Percentiles rank a stretch among this genome's conserved stretches.
Evolutionary conservation across 106 monocot genomes (phyloP).

Genomic region (Posidonia australis): DNA sequence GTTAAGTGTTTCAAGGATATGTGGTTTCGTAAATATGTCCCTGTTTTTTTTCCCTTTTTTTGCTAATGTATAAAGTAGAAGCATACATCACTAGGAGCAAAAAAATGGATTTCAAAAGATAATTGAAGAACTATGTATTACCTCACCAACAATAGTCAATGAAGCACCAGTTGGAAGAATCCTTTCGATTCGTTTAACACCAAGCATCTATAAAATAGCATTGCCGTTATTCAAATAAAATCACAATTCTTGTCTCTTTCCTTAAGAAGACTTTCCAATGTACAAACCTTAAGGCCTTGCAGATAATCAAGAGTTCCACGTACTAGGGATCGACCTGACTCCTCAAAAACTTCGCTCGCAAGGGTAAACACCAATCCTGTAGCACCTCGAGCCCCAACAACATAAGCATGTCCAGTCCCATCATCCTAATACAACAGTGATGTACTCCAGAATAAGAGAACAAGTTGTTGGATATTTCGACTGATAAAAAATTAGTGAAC

Average conservation of each 20-base stretch:
- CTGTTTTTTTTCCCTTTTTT: too few relatives aligned
- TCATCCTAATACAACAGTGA: too few relatives aligned
- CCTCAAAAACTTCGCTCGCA: constrained; percentile 96
- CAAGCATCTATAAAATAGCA: constrained; percentile 68
- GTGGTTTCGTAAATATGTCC: too few relatives aligned
- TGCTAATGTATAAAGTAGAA: background rate
- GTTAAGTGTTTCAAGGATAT: background rate
- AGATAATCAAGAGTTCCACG: constrained; percentile 93
- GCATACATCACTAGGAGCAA: background rate
- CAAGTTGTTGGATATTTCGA: too few relatives aligned
- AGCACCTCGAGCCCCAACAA: constrained; percentile 75
- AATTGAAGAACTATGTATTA: constrained; percentile 23
- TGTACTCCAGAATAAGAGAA: too few relatives aligned
- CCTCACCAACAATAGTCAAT: constrained; percentile 97
- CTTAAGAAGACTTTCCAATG: background rate
- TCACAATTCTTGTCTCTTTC: background rate
- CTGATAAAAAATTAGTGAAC: too few relatives aligned
- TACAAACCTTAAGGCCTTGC: constrained; percentile 92
- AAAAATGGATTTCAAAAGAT: background rate
- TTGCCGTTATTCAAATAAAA: background rate
- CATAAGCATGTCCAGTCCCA: constrained; percentile 62
- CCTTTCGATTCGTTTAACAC: constrained; percentile 71
- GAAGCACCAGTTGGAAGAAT: constrained; percentile 87
- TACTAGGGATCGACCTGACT: constrained; percentile 81
- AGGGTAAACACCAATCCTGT: constrained; percentile 68